These are phyloP conservation scores for Tylopilus felleus DNA, from an alignment of 768 basidiomycete genomes.

Conservation along the genomic window DNA sequence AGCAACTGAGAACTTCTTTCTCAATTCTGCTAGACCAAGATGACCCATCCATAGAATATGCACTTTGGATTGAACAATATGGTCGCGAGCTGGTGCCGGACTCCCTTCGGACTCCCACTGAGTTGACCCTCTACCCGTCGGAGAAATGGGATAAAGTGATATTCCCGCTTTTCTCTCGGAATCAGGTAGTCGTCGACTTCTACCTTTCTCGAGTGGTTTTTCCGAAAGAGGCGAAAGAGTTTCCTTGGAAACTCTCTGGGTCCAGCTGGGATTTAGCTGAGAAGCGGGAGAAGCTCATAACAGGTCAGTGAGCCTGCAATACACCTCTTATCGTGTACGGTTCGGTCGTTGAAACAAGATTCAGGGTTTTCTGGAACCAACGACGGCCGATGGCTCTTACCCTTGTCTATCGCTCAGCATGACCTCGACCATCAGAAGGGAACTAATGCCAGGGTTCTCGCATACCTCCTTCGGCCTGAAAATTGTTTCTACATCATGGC, in stretches of 20 bases:
- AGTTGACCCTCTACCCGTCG: slow-evolving; percentile 3
- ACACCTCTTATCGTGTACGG: too few relatives aligned
- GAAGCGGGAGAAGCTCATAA: too few relatives aligned
- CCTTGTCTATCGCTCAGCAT: slow-evolving; percentile 29
- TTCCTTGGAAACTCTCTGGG: too few relatives aligned
- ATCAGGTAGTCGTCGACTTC: slow-evolving; percentile 2
- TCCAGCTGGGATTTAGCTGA: too few relatives aligned
- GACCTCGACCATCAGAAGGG: slow-evolving; percentile 26
- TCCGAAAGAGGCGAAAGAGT: too few relatives aligned
- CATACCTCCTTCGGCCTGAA: too few relatives aligned
- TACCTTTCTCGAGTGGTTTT: slow-evolving; percentile 33
- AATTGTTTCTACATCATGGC: too few relatives aligned
- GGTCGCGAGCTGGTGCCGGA: background rate
- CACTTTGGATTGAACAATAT: background rate
- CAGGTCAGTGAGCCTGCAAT: too few relatives aligned
- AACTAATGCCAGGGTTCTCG: slow-evolving; percentile 41
- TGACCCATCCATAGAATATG: too few relatives aligned
- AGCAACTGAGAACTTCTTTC: slow-evolving; percentile 1
- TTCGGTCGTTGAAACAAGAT: too few relatives aligned
- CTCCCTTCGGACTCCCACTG: background rate
- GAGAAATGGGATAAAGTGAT: slow-evolving; percentile 4
- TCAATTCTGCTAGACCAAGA: slow-evolving; percentile 1
- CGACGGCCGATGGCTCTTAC: slow-evolving; percentile 35
- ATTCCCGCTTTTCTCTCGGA: slow-evolving; percentile 1
- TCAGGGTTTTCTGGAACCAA: slow-evolving; percentile 37